phyloP scores from a whole-genome alignment of 2,329 filamentous ascomycete species.

The Endocalyx cinctus region DNA sequence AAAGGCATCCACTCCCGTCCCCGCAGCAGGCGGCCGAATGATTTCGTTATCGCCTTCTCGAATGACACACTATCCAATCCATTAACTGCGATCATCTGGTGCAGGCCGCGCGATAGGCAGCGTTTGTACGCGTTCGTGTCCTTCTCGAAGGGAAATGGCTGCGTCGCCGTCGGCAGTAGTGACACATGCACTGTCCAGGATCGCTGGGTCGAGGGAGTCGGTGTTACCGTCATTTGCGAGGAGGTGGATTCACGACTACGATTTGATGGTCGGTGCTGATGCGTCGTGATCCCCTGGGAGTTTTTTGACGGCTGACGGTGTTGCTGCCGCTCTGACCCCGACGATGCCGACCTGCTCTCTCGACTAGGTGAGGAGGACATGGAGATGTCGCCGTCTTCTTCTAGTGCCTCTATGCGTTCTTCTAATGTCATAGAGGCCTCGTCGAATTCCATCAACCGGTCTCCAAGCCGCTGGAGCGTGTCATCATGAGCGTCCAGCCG shows the following conservation, averaged over 20 bases:
- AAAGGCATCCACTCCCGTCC: conserved; percentile 53
- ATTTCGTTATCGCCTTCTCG: conserved; percentile 39
- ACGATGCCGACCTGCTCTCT: conserved; percentile 20
- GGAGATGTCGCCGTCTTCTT: conserved; percentile 29
- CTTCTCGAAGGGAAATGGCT: conserved; percentile 58
- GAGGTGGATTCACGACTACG: neutral
- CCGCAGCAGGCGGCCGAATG: conserved; percentile 46
- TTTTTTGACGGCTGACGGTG: conserved; percentile 20
- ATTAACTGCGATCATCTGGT: conserved; percentile 51
- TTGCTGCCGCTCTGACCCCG: conserved; percentile 22
- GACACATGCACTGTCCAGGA: conserved; percentile 58
- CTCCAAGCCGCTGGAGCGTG: conserved; percentile 40
- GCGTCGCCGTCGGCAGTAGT: conserved; percentile 47
- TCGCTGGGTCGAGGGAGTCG: conserved; percentile 8
- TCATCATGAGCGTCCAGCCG: conserved; percentile 36
- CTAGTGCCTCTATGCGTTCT: conserved; percentile 49
- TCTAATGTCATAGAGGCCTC: conserved; percentile 49
- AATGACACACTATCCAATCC: conserved; percentile 47
- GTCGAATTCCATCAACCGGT: conserved; percentile 44
- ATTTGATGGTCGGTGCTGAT: conserved; percentile 3
- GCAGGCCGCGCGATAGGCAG: conserved; percentile 55
- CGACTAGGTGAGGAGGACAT: conserved; percentile 18
- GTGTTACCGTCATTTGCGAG: conserved; percentile 1
- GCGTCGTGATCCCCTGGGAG: conserved; percentile 9
- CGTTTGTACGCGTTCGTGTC: conserved; percentile 58